Conservation (phyloP, 129 eudicot species). For the Flaveria robusta region DNA sequence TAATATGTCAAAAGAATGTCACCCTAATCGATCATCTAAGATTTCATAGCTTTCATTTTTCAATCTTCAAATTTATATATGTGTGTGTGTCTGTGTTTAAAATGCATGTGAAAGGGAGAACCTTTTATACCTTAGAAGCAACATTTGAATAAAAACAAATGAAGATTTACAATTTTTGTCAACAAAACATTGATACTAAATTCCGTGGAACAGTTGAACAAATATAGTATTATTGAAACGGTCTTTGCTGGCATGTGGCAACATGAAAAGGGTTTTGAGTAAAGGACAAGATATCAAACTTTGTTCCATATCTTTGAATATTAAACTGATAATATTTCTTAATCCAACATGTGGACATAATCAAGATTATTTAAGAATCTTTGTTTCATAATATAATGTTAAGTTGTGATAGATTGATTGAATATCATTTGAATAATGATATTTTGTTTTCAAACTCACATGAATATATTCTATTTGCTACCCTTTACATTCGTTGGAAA, state of each 20-base stretch:
- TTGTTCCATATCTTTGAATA: conserved; percentile 31
- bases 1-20: background rate
- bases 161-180: background rate
- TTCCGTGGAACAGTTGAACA: conserved; percentile 1
- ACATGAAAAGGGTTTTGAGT: conserved; percentile 21
- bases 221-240: background rate
- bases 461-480: conserved; percentile 35
- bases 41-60: background rate
- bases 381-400: conserved; percentile 20
- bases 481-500: conserved; percentile 18
- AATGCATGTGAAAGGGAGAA: conserved; percentile 27
- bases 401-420: conserved; percentile 14
- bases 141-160: conserved; percentile 9
- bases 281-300: conserved; percentile 24
- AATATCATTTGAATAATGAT: conserved; percentile 18
- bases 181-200: background rate
- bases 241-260: conserved; percentile 27
- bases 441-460: conserved; percentile 29
- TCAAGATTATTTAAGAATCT: conserved; percentile 26
- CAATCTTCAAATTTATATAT: background rate
- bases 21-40: background rate
- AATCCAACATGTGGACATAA: conserved; percentile 24
- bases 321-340: conserved; percentile 18
- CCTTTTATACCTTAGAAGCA: background rate
- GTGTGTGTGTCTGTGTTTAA: background rate